Percentiles rank a stretch among this genome's conserved stretches.
These are phyloP conservation scores for Nannochloris sp. DNA, from an alignment of 139 green algal genomes.

Conservation along the genomic window DNA sequence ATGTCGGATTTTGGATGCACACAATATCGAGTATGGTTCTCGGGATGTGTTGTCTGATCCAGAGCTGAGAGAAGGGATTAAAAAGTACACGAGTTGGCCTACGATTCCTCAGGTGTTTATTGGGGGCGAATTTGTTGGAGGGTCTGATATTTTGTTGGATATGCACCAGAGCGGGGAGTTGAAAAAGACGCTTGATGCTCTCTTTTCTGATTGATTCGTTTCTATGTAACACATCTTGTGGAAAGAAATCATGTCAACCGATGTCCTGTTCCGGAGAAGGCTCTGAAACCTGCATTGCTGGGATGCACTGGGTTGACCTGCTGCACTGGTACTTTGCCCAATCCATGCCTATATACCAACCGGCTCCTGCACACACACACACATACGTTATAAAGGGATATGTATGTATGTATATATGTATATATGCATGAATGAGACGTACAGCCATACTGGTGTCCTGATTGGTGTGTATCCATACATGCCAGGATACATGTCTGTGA, in stretches of 20 bases:
- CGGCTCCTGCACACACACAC: neutral
- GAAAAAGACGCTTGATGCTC: constrained; percentile 46
- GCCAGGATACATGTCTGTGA: constrained; percentile 34
- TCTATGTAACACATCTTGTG: constrained; percentile 6
- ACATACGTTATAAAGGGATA: neutral
- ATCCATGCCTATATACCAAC: neutral
- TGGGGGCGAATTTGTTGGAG: constrained; percentile 91
- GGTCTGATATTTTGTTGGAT: constrained; percentile 83
- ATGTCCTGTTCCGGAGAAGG: constrained; percentile 26
- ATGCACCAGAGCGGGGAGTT: constrained; percentile 91
- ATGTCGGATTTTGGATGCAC: constrained; percentile 73
- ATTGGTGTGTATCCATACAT: constrained; percentile 19
- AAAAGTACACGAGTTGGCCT: constrained; percentile 87
- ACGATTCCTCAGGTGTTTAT: constrained; percentile 96
- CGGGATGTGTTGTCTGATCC: constrained; percentile 83
- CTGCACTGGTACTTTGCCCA: constrained; percentile 14
- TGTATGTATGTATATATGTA: neutral
- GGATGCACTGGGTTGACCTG: constrained; percentile 13
- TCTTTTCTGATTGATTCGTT: neutral
- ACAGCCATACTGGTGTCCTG: constrained; percentile 31
- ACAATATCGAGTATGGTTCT: constrained; percentile 78
- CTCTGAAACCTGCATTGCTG: constrained; percentile 18
- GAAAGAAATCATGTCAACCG: constrained; percentile 18
- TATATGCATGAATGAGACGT: neutral
- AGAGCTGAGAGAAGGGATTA: constrained; percentile 82